phyloP scores from a whole-genome alignment of 345 rosid genomes.

The Lepidium aucheri region DNA sequence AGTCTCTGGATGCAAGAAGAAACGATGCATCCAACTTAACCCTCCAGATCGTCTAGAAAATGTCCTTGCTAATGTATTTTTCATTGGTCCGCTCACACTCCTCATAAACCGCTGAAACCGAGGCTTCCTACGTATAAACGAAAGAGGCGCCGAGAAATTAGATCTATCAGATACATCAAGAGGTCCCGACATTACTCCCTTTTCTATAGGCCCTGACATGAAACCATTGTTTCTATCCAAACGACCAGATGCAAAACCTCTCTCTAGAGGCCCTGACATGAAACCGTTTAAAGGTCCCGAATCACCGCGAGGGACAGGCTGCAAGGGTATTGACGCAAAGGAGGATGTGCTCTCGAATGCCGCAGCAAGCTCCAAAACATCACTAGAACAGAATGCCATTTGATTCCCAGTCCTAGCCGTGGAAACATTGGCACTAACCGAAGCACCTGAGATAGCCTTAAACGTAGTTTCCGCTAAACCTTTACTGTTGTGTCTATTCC shows the following conservation, averaged over 20 bases:
- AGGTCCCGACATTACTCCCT: constrained; percentile 95
- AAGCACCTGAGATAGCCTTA: constrained; percentile 93
- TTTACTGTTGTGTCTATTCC: constrained; percentile 43
- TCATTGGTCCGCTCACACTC: constrained; percentile 94
- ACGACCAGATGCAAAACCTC: constrained; percentile 91
- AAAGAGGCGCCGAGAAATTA: constrained; percentile 92
- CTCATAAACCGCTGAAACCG: constrained; percentile 66
- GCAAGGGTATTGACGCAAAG: constrained; percentile 87
- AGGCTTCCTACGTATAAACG: constrained; percentile 54
- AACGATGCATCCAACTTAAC: constrained; percentile 69
- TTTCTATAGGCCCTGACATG: constrained; percentile 94
- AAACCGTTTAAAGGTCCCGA: constrained; percentile 85
- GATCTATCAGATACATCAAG: constrained; percentile 73
- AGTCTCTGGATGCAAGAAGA: constrained; percentile 65
- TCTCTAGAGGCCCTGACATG: constrained; percentile 92
- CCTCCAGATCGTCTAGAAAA: constrained; percentile 71
- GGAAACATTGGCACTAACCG: constrained; percentile 95
- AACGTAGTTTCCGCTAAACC: constrained; percentile 79
- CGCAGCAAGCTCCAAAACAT: constrained; percentile 84
- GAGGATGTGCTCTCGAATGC: constrained; percentile 95
- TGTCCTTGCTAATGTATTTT: constrained; percentile 61
- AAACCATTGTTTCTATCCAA: constrained; percentile 76
- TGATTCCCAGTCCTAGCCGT: constrained; percentile 88
- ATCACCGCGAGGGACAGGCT: constrained; percentile 68
- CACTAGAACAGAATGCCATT: constrained; percentile 59